Conservation (phyloP, 306 rosid species). For the Myrica gale region DNA sequence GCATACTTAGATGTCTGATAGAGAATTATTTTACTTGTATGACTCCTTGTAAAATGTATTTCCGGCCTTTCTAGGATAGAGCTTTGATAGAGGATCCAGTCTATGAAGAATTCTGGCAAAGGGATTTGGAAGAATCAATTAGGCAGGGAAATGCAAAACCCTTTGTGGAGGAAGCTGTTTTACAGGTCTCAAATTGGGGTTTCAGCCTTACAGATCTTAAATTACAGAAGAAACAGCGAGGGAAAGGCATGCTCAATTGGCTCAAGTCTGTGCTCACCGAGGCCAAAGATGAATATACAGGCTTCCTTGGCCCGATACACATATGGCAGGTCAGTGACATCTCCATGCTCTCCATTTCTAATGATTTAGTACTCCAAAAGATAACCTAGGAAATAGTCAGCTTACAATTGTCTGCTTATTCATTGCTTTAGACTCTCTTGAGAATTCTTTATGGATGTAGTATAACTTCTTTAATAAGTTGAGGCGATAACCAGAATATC, state of each 20-base stretch:
- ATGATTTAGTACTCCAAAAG: neutral
- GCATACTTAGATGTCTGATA: neutral
- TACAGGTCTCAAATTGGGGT: slow-evolving; percentile 95
- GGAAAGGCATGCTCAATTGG: slow-evolving; percentile 56
- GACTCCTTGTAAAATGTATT: slow-evolving; percentile 15
- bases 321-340: slow-evolving; percentile 84
- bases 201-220: slow-evolving; percentile 87
- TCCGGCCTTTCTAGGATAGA: slow-evolving; percentile 58
- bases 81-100: slow-evolving; percentile 91
- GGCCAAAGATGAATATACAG: slow-evolving; percentile 62
- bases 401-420: neutral
- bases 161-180: slow-evolving; percentile 82
- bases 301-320: slow-evolving; percentile 96
- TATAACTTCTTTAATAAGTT: neutral
- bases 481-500: neutral
- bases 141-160: slow-evolving; percentile 76
- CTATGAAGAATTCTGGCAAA: slow-evolving; percentile 95
- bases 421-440: neutral
- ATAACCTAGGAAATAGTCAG: neutral
- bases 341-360: slow-evolving; percentile 14
- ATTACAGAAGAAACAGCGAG: slow-evolving; percentile 65
- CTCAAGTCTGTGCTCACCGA: slow-evolving; percentile 63
- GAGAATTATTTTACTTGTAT: slow-evolving; percentile 3
- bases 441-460: neutral
- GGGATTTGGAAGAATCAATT: slow-evolving; percentile 94